Base-by-base conservation (phyloP, 441 rosid species). In the Populus hybrid region DNA sequence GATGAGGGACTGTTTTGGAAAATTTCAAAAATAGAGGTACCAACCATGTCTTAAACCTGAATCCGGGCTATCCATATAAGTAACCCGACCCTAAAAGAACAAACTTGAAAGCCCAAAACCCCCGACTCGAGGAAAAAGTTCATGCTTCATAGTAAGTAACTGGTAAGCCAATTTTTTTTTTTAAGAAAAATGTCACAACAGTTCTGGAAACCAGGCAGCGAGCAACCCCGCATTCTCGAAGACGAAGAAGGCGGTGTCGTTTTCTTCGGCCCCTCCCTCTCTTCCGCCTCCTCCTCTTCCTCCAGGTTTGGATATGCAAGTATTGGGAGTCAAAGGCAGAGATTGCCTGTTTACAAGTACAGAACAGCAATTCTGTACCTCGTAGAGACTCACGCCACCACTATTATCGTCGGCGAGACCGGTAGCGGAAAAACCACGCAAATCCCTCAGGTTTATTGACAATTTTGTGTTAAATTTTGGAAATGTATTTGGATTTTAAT, bases 391-490 rank as follows among this genome's bases (percentile, higher is more conserved):
- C 95, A 89, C 72, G 98, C 92, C 30, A 93, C 98, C n/a, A 93
- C 97, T 70, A 82, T 96, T 53, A 77, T 96, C 46, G 98, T 94
- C 74, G 99, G 98, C 30, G 99, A 96, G 86, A 96, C 98, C 46
- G 99, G 99, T 8, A 94, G 99, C 79, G 99, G 99, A 67, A 96
- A 94, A 87, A 96, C 99, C 77, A 96, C 98, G 8, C 98, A 92
- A 82, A 94, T 94, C 78, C 97, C 98, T 69, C 99, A 96, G 98
- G 98, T 96, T 79, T 77, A 40, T 81, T 46, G 20, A 14, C 20
- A 57, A 35, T 20, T 53, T 35, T 32, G 40, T 42, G 6, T 4
- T 46, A 3, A 46, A 46, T 46, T 46, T 46, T 46, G 57, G 20
- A 46, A 46, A 46, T 46, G 57, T 46, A 8, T 68, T 68, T 6